These are phyloP conservation scores for Macroventuria anomochaeta DNA, from an alignment of 2,329 filamentous ascomycete genomes.

Conservation along the genomic window DNA sequence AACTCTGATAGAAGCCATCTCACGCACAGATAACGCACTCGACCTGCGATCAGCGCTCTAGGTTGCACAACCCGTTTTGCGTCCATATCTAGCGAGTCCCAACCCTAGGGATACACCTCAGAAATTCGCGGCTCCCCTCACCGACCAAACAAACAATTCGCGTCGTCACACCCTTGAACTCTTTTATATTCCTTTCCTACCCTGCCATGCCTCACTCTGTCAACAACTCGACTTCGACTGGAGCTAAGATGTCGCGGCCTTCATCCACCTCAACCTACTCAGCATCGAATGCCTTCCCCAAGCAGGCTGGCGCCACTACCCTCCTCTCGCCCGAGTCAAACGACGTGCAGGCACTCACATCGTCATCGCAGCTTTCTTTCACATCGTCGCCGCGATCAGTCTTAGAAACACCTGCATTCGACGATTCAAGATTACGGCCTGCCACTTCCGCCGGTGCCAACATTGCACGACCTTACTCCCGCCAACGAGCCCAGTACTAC, in stretches of 20 bases:
- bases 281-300: slow-evolving; percentile 43
- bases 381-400: slow-evolving; percentile 43
- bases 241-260: slow-evolving; percentile 45
- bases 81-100: slow-evolving; percentile 37
- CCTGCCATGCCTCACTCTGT: slow-evolving; percentile 47
- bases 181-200: slow-evolving; percentile 21
- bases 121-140: slow-evolving; percentile 36
- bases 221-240: slow-evolving; percentile 40
- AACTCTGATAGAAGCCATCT: slow-evolving; percentile 16
- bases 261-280: slow-evolving; percentile 46
- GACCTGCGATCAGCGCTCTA: slow-evolving; percentile 21
- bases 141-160: slow-evolving; percentile 28
- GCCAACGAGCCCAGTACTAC: slow-evolving; percentile 47
- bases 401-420: slow-evolving; percentile 22
- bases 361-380: slow-evolving; percentile 49
- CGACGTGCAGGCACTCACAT: slow-evolving; percentile 42
- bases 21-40: slow-evolving; percentile 20
- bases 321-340: slow-evolving; percentile 34
- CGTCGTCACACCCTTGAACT: slow-evolving; percentile 9
- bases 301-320: slow-evolving; percentile 41
- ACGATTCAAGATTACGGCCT: slow-evolving; percentile 21
- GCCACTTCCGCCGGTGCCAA: slow-evolving; percentile 17
- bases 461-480: slow-evolving; percentile 25
- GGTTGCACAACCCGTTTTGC: slow-evolving; percentile 30
- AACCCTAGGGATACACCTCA: slow-evolving; percentile 25